phyloP scores from a whole-genome alignment of 2,329 filamentous ascomycete species.

The Colletotrichum lentis region DNA sequence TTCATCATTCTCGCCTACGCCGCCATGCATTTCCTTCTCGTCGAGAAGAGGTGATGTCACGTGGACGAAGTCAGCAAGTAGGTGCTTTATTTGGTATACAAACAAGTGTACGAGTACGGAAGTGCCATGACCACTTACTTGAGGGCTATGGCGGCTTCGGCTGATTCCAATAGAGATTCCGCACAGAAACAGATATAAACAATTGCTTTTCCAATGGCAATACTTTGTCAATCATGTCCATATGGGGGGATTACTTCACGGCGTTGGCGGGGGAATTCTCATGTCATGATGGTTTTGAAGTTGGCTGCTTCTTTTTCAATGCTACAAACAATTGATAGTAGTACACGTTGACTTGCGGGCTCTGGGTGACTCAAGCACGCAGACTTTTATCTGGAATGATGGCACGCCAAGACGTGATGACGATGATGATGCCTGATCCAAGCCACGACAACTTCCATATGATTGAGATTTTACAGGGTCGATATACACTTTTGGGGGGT shows the following conservation, averaged over 20 bases:
- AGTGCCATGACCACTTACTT: slow-evolving; percentile 1
- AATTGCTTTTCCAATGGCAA: slow-evolving; percentile 24
- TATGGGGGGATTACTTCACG: slow-evolving; percentile 25
- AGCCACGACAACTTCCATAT: slow-evolving; percentile 14
- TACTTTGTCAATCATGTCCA: slow-evolving; percentile 27
- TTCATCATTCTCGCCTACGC: slow-evolving; percentile 90
- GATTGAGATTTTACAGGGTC: slow-evolving; percentile 20
- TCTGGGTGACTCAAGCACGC: slow-evolving; percentile 10
- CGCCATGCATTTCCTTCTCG: slow-evolving; percentile 91
- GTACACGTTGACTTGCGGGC: slow-evolving; percentile 28
- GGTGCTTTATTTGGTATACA: slow-evolving; percentile 21
- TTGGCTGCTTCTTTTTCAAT: slow-evolving; percentile 35
- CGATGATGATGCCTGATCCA: slow-evolving; percentile 12
- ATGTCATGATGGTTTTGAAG: slow-evolving; percentile 20
- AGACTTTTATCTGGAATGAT: slow-evolving; percentile 5
- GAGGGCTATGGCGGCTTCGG: slow-evolving; percentile 23
- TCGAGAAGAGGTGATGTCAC: slow-evolving; percentile 78
- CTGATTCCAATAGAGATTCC: slow-evolving; percentile 31
- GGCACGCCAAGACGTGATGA: slow-evolving; percentile 14
- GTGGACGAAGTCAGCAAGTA: background rate
- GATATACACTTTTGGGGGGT: slow-evolving; percentile 12
- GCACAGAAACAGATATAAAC: slow-evolving; percentile 26
- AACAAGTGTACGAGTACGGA: slow-evolving; percentile 34
- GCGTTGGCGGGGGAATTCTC: slow-evolving; percentile 26
- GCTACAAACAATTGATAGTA: slow-evolving; percentile 37